Evolutionary conservation across 148 eudicot genomes (phyloP), one percentile per base, ranked within the genome.

Genomic region (Chenopodium berlandieri): DNA sequence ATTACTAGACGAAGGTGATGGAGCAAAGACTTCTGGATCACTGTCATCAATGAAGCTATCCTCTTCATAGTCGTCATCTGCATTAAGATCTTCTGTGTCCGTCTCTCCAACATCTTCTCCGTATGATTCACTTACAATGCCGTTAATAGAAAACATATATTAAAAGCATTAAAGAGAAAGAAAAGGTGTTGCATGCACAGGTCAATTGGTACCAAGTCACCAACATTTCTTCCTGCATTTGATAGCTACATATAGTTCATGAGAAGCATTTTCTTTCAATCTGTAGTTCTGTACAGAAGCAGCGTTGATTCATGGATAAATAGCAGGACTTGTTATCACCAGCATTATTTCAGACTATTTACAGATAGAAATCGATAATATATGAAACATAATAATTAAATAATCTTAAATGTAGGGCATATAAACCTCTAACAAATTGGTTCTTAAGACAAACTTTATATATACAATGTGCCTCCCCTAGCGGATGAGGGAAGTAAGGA

Each of bases 11-110:
- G 83, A 82, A 64, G 91, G 91, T 17, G 92, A 89, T 60, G 91
- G 84, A 66, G 91, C 52, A 56, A 44, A 64, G 63, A 63, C 85
- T 84, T 87, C 81, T 56, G 81, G 85, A 47, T 90, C 87, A 75
- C 73, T 86, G 69, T 93, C 99, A 82, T 93, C 82, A 72, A 95
- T 95, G 85, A 95, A 95, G 80, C 99, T 95, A 86, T 91, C 95
- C 17, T 91, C 94, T 16, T 92, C 97, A 82, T 95, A 93, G n/a
- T 88, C 83, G 64, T 93, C 97, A 37, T 93, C 98, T 52, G 86
- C 92, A 75, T 85, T 79, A 40, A 48, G 4, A 67, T 79, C 84
- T 80, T 44, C 73, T 4, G 90, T 77, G 58, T 89, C 92, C 14
- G 91, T 48, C 63, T 90, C 79, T 74, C 88, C 93, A 78, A 95